Evolutionary conservation across 768 basidiomycete species (phyloP), one percentile per base, ranked within the genome.

Genomic region (Tulasnella sp.): DNA sequence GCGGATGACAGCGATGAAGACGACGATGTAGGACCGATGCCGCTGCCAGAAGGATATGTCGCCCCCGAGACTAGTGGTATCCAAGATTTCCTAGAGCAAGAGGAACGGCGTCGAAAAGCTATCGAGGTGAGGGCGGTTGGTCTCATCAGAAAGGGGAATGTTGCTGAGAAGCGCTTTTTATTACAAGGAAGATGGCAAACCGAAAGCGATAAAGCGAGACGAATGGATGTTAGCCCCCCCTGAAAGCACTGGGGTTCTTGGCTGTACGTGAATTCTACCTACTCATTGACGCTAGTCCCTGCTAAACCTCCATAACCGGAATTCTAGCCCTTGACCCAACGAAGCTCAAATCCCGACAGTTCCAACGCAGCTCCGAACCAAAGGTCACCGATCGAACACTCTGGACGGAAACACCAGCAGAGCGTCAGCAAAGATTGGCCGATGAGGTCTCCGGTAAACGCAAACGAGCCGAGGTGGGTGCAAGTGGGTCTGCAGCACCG

Each of bases 211-310:
- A 49, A 85, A 94, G 82, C 89, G 97, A 58, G 94, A 98, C 25
- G 96, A 96, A 82, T 99, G 97, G 97, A 99, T 99, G 97, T 87
- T 99, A 67, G 91, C 92, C 0, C 97, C 97, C 1, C 97, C 97
- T 0, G 89, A 91, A 25, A 88, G 90, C 1, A 90, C 92, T 1
- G 92, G 93, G 78, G 83, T 97, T 15, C 85, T 96, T 5, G 88
- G 87, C 68, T 91, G 94, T 96, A 79, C 78, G 91, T 87, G 22
- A 22, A 67, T 34, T 22, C 36, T 52, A 36, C 64, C 39, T 67
- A n/a, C n/a, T 40, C 25, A 31, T 37, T 31, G 49, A 19, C 38
- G 25, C 38, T 25, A 36, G 31, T 39, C 42, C 22, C 49, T 42
- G 40, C 67, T 37, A 37, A 25, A 68, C 45, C 12, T 78, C 22